These are phyloP conservation scores for Citrullus amarus DNA, from an alignment of 306 rosid genomes.

Conservation along the genomic window DNA sequence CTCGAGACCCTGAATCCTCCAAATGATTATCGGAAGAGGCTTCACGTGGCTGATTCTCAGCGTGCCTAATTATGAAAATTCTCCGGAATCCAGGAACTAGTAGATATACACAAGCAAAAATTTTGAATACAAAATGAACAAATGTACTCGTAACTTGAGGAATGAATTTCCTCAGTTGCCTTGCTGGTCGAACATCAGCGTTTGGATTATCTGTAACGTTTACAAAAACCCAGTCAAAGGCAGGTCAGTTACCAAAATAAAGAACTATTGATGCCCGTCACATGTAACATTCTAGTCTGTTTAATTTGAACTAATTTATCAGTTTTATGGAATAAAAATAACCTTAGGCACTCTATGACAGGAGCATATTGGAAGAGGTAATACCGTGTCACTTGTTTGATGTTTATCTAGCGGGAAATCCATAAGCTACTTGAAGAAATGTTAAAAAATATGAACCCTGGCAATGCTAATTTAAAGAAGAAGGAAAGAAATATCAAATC, in stretches of 20 bases:
- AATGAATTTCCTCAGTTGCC: conserved; percentile 29
- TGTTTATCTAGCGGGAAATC: not conserved
- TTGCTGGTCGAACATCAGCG: conserved; percentile 25
- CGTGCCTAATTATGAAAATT: conserved; percentile 16
- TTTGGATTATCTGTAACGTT: conserved; percentile 39
- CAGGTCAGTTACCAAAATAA: conserved; percentile 20
- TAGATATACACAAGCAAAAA: conserved; percentile 44
- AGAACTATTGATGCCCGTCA: not conserved
- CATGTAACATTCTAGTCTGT: not conserved
- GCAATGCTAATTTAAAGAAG: not conserved
- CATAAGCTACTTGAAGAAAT: not conserved
- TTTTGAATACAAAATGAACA: conserved; percentile 32
- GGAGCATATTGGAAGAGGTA: not conserved
- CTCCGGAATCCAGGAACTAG: conserved; percentile 35
- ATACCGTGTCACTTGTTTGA: not conserved
- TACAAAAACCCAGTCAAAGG: not conserved
- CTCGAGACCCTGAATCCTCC: conserved; percentile 32
- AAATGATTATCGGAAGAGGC: conserved; percentile 14
- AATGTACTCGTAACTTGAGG: conserved; percentile 26
- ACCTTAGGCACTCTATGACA: not conserved
- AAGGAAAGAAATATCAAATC: not conserved
- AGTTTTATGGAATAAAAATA: not conserved
- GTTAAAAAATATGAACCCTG: not conserved
- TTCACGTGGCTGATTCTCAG: conserved; percentile 21
- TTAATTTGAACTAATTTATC: not conserved